These are phyloP conservation scores for Rehmannia glutinosa DNA, from an alignment of 257 asterid species.

Conservation along the genomic window DNA sequence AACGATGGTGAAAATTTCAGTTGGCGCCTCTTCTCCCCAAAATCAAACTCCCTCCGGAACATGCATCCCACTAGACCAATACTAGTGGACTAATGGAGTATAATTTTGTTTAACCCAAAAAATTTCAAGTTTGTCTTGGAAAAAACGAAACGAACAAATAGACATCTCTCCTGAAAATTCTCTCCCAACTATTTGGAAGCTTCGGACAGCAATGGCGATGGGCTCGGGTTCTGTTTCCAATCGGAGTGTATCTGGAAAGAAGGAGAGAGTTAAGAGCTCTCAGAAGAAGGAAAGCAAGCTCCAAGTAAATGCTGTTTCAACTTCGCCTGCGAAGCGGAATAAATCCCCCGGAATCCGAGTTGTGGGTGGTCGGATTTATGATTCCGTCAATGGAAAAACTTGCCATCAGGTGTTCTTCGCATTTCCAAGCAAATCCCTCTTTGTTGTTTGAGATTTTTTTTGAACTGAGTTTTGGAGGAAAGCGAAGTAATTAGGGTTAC, in stretches of 20 bases:
- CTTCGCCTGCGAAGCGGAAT: slow-evolving; percentile 41
- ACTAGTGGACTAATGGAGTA: neutral
- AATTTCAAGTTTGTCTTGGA: neutral
- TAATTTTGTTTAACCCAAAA: neutral
- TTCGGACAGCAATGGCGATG: slow-evolving; percentile 36
- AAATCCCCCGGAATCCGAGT: slow-evolving; percentile 49
- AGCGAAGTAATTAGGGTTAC: neutral
- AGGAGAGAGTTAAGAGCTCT: slow-evolving; percentile 20
- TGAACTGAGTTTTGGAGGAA: neutral
- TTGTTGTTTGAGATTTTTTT: neutral
- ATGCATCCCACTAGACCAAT: neutral
- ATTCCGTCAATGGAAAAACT: slow-evolving; percentile 60
- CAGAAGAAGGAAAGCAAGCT: slow-evolving; percentile 18
- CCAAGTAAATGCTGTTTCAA: slow-evolving; percentile 2
- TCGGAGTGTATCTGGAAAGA: slow-evolving; percentile 18
- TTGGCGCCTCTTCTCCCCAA: slow-evolving; percentile 18
- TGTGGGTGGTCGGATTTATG: slow-evolving; percentile 57
- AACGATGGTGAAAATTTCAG: neutral
- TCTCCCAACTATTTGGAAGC: neutral
- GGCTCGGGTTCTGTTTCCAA: slow-evolving; percentile 32
- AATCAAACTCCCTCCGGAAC: slow-evolving; percentile 14
- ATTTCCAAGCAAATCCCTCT: neutral
- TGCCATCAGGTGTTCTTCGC: slow-evolving; percentile 75
- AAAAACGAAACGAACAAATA: neutral
- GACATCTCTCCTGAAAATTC: neutral